Percentiles rank a stretch among this genome's conserved stretches.
Evolutionary conservation across 192 early-diverging fungal species (phyloP).

Genomic region (Coemansia asiatica): DNA sequence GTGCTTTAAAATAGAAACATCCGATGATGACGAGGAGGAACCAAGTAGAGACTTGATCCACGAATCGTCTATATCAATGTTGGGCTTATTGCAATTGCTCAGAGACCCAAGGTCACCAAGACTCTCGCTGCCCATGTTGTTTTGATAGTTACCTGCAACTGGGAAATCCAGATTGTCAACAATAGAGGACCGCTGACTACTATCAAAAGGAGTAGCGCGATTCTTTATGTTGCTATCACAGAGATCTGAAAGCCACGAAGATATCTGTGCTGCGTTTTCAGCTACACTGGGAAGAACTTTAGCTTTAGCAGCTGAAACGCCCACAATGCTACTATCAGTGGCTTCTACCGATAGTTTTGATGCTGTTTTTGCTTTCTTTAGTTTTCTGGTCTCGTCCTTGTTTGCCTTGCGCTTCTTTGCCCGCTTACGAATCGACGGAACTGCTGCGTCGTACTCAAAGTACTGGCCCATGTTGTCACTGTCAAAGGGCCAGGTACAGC

Average conservation of each 20-base stretch:
- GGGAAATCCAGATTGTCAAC: not conserved
- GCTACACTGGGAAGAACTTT: not conserved
- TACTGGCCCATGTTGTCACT: constrained; percentile 23
- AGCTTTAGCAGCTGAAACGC: not conserved
- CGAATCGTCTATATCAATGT: not conserved
- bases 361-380: not conserved
- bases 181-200: constrained; percentile 7
- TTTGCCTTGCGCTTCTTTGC: constrained; percentile 41
- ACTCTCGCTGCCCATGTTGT: not conserved
- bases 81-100: not conserved
- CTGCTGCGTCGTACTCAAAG: constrained; percentile 42
- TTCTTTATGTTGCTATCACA: constrained; percentile 8
- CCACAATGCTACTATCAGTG: not conserved
- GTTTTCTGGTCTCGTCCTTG: constrained; percentile 23
- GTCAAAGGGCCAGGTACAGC: constrained; percentile 49
- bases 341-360: not conserved
- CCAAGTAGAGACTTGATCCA: constrained; percentile 8
- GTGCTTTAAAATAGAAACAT: not conserved
- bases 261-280: not conserved
- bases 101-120: not conserved
- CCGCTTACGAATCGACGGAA: constrained; percentile 42
- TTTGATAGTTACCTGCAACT: constrained; percentile 10
- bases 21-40: not conserved
- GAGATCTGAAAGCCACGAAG: constrained; percentile 12
- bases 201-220: constrained; percentile 7